Evolutionary conservation across 2,329 filamentous ascomycete species (phyloP), one percentile per base, ranked within the genome.

Genomic region (Xylariaceae sp.): DNA sequence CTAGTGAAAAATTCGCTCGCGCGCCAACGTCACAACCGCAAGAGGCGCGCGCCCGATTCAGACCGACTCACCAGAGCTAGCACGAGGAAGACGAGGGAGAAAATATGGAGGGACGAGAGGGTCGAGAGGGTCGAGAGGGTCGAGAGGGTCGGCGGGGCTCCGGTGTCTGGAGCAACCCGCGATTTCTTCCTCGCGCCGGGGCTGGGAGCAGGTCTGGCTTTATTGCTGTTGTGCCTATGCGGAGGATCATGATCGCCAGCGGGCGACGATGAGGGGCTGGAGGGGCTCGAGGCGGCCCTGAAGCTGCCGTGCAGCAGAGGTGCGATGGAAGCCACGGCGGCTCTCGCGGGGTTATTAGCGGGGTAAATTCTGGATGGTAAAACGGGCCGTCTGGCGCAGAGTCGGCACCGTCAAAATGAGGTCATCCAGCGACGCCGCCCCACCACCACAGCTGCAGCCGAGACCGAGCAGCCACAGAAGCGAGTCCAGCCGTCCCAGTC

Each of bases 271-370:
- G 8, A 8, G 15, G 12, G 24, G 12, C 24, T 26, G 24, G 24
- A 11, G 15, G n/a, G 6, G 5, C 12, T 11, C 24, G 12, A 26
- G 24, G 24, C 24, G 21, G 47, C 51, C 44, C 49, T 42, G 37
- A 42, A 38, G 50, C 49, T 46, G 49, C 50, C 52, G 49, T 46
- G 45, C 42, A 41, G 39, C 42, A 46, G 42, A 38, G 34, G 35
- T 14, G 37, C 44, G 32, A 33, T 45, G 40, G 43, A 31, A 40
- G 47, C 44, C 49, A 54, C 51, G 51, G 51, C 51, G 51, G 49
- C 36, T 53, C 47, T 48, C 50, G 50, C 51, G 51, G 51, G 49
- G 49, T 41, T 53, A 49, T 44, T 54, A 49, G 49, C 49, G 51
- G 51, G 49, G 50, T 50, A 26, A 12, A 26, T 26, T 13, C 12